phyloP scores from a whole-genome alignment of 768 basidiomycete genomes.

The Pleurotus giganteus region DNA sequence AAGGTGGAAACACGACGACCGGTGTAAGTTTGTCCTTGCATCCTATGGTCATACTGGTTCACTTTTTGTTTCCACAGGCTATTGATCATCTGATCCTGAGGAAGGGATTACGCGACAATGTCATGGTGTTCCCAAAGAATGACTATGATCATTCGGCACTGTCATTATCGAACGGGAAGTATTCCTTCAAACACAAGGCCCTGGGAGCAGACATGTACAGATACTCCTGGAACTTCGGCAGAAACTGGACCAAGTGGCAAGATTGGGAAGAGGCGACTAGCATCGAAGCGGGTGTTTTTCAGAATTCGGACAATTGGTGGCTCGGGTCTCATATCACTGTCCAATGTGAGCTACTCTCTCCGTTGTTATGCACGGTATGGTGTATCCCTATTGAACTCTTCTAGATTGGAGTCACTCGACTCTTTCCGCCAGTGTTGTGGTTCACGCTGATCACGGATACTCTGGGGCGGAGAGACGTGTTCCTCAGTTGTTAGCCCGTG shows the following conservation, averaged over 20 bases:
- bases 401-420: slow-evolving; percentile 78
- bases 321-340: slow-evolving; percentile 81
- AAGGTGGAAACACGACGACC: slow-evolving; percentile 43
- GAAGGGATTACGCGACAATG: slow-evolving; percentile 72
- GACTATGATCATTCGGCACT: slow-evolving; percentile 68
- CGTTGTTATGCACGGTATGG: slow-evolving; percentile 1
- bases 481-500: slow-evolving; percentile 85
- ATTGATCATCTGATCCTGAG: slow-evolving; percentile 77
- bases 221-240: slow-evolving; percentile 84
- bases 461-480: slow-evolving; percentile 62
- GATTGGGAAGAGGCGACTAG: slow-evolving; percentile 73
- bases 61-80: slow-evolving; percentile 34
- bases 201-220: slow-evolving; percentile 85
- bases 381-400: neutral
- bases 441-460: slow-evolving; percentile 77
- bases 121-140: slow-evolving; percentile 82
- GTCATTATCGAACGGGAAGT: slow-evolving; percentile 56
- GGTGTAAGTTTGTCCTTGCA: slow-evolving; percentile 47
- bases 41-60: slow-evolving; percentile 5
- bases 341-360: slow-evolving; percentile 60
- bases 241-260: slow-evolving; percentile 80
- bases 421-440: slow-evolving; percentile 58
- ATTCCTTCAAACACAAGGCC: slow-evolving; percentile 78
- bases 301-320: slow-evolving; percentile 62
- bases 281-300: slow-evolving; percentile 59